phyloP scores from a whole-genome alignment of 164 flowering plant genomes.

The Tetrastigma voinierianum region DNA sequence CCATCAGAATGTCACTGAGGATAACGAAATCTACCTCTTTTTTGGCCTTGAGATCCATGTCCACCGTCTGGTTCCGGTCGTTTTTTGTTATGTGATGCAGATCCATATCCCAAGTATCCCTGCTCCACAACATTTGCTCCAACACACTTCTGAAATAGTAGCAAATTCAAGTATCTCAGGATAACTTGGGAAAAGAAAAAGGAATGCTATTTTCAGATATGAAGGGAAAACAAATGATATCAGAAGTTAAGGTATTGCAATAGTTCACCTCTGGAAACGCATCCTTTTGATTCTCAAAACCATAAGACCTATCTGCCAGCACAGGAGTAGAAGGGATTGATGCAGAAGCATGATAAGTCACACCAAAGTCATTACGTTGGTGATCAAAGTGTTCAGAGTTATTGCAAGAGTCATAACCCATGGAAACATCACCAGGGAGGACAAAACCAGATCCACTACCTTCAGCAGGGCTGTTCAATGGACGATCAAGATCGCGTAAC shows the following conservation, averaged over 20 bases:
- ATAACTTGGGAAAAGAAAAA: neutral
- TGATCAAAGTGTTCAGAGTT: neutral
- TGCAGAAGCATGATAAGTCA: neutral
- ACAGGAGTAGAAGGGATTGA: neutral
- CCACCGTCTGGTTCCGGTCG: constrained; percentile 2
- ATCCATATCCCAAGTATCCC: neutral
- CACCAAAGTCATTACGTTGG: neutral
- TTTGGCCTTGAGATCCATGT: constrained; percentile 2
- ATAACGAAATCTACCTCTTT: constrained; percentile 33
- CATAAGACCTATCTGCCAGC: neutral
- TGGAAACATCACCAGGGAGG: neutral
- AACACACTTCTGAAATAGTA: neutral
- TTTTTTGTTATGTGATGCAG: neutral
- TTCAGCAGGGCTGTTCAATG: constrained; percentile 13
- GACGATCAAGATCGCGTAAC: constrained; percentile 34
- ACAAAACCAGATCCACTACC: neutral
- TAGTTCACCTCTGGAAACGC: neutral
- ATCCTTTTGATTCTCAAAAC: neutral
- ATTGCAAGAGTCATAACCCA: neutral
- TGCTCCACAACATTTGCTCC: neutral
- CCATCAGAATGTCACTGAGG: constrained; percentile 19
- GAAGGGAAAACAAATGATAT: neutral
- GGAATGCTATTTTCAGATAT: neutral
- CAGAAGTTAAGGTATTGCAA: neutral
- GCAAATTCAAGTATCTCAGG: neutral